phyloP scores from a whole-genome alignment of 768 basidiomycete species.

The Serendipita sp. region DNA sequence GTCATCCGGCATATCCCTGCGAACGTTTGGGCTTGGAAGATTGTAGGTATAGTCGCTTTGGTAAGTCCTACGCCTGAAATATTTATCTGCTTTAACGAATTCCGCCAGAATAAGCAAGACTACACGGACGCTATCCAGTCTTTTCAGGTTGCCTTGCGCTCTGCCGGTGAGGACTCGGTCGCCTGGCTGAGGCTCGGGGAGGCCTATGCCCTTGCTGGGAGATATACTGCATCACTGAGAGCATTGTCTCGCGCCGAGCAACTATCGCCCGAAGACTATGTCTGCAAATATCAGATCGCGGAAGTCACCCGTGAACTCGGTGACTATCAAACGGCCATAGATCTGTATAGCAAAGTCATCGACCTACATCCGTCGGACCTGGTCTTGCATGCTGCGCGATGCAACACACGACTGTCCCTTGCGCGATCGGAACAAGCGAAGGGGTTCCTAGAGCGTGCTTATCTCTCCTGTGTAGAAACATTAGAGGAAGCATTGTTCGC shows the following conservation, averaged over 20 bases:
- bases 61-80: conserved; percentile 28
- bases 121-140: conserved; percentile 63
- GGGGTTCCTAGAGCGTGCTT: conserved; percentile 63
- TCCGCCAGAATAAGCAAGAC: conserved; percentile 41
- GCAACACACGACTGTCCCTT: conserved; percentile 52
- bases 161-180: conserved; percentile 54
- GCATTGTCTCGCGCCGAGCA: conserved; percentile 61
- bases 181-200: conserved; percentile 90
- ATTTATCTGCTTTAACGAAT: background rate
- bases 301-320: conserved; percentile 70
- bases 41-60: conserved; percentile 77
- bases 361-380: conserved; percentile 42
- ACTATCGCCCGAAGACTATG: conserved; percentile 65
- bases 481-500: conserved; percentile 35
- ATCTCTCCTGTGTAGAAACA: conserved; percentile 51
- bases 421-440: conserved; percentile 45
- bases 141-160: conserved; percentile 72
- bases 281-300: conserved; percentile 65
- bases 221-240: conserved; percentile 78
- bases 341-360: conserved; percentile 41
- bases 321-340: conserved; percentile 57
- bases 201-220: conserved; percentile 75
- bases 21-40: conserved; percentile 98
- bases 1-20: conserved; percentile 39
- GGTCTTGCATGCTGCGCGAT: conserved; percentile 54